These are phyloP conservation scores for Hyphodiscus hymeniophilus DNA, from an alignment of 495 filamentous ascomycete species.

Conservation along the genomic window DNA sequence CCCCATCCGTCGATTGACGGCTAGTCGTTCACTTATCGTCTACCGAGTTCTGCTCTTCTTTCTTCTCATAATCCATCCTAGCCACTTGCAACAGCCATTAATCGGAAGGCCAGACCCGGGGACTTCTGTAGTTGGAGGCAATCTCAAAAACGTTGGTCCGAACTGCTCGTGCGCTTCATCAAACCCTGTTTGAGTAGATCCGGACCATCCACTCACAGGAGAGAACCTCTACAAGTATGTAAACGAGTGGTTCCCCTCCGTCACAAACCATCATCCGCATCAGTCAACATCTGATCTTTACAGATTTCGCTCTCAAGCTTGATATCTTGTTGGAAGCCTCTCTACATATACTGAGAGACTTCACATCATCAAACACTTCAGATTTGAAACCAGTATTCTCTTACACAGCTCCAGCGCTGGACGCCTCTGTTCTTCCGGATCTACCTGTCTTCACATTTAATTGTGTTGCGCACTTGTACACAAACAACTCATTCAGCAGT, in stretches of 20 bases:
- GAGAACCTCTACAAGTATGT: constrained; percentile 13
- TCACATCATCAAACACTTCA: neutral
- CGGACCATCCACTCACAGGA: constrained; percentile 6
- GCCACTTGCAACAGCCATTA: constrained; percentile 16
- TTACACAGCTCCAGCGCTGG: constrained; percentile 19
- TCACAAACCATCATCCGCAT: neutral
- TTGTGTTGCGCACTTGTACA: constrained; percentile 1
- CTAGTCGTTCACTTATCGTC: constrained; percentile 8
- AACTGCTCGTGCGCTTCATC: constrained; percentile 15
- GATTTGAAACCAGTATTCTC: neutral
- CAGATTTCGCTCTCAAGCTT: constrained; percentile 7
- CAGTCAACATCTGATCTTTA: constrained; percentile 10
- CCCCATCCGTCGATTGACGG: constrained; percentile 18
- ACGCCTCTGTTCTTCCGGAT: constrained; percentile 6
- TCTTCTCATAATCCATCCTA: constrained; percentile 11
- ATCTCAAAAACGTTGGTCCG: constrained; percentile 12
- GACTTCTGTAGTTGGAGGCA: constrained; percentile 12
- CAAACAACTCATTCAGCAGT: neutral
- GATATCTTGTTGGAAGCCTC: neutral
- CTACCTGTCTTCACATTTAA: neutral
- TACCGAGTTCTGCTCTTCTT: constrained; percentile 16
- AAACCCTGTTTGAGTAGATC: constrained; percentile 15
- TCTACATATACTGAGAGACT: neutral
- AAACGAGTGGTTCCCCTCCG: constrained; percentile 10
- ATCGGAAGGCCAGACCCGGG: constrained; percentile 13